phyloP scores from a whole-genome alignment of 257 asterid species.

The Solanum boliviense region DNA sequence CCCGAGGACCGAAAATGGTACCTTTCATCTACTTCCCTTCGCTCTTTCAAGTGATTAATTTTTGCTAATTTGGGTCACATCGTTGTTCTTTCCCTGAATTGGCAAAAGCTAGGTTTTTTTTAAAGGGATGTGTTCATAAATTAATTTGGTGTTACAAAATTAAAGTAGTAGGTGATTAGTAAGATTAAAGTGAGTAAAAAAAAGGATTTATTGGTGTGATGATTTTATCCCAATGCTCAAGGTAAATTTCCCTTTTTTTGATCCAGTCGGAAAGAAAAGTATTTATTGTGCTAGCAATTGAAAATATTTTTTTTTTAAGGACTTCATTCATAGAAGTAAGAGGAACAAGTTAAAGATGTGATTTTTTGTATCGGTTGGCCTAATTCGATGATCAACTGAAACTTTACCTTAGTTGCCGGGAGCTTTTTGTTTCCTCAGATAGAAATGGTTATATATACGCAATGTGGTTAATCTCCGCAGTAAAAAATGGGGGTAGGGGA shows the following conservation, averaged over 20 bases:
- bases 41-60: not conserved
- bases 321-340: not conserved
- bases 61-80: not conserved
- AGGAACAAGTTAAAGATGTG: not conserved
- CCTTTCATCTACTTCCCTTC: not conserved
- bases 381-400: not conserved
- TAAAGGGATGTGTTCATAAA: not conserved
- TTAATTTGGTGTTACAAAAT: not conserved
- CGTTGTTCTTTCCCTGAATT: not conserved
- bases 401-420: not conserved
- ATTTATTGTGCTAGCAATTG: not conserved
- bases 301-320: not conserved
- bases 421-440: not conserved
- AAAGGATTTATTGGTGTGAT: not conserved
- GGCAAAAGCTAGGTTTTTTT: not conserved
- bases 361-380: not conserved
- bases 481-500: not conserved
- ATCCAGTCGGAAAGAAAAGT: not conserved
- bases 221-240: not conserved
- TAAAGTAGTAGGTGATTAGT: not conserved
- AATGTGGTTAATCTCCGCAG: not conserved
- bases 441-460: not conserved
- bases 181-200: not conserved
- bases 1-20: conserved; percentile 67
- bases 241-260: not conserved